Conservation (phyloP, 2,329 filamentous ascomycete species). For the Botrytis fabae region DNA sequence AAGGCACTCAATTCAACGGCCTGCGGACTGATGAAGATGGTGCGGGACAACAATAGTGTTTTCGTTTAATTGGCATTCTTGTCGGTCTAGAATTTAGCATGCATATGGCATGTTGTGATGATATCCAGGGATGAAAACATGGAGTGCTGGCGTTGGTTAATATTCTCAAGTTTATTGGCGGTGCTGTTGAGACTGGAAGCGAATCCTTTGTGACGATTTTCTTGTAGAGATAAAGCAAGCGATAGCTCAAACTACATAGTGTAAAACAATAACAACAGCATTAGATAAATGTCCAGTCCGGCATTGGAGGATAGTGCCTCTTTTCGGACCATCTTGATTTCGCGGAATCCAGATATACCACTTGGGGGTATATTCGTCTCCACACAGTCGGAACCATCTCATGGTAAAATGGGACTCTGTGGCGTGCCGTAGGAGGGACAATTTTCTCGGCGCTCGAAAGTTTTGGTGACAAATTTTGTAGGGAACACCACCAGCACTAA, state of each 20-base stretch:
- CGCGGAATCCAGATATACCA: background rate
- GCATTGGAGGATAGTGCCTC: background rate
- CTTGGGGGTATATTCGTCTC: background rate
- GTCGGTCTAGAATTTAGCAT: slow-evolving; percentile 17
- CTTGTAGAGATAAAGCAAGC: background rate
- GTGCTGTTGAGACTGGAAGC: background rate
- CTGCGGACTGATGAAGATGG: slow-evolving; percentile 59
- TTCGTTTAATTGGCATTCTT: slow-evolving; percentile 11
- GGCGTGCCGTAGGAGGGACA: slow-evolving; percentile 5
- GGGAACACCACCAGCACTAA: background rate
- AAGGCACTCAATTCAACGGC: slow-evolving; percentile 67
- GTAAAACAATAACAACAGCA: background rate
- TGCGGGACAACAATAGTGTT: slow-evolving; percentile 28
- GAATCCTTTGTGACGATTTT: background rate
- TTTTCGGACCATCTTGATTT: background rate
- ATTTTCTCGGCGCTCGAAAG: slow-evolving; percentile 7
- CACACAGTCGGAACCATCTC: background rate
- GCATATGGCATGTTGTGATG: slow-evolving; percentile 17
- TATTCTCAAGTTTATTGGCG: background rate
- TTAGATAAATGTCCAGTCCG: background rate
- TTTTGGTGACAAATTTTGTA: background rate
- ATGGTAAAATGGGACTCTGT: background rate
- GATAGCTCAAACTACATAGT: background rate
- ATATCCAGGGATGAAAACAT: slow-evolving; percentile 25
- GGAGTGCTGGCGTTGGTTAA: slow-evolving; percentile 19